These are phyloP conservation scores for Pelomyxa schiedti DNA, from an alignment of 78 protist species.

Conservation along the genomic window DNA sequence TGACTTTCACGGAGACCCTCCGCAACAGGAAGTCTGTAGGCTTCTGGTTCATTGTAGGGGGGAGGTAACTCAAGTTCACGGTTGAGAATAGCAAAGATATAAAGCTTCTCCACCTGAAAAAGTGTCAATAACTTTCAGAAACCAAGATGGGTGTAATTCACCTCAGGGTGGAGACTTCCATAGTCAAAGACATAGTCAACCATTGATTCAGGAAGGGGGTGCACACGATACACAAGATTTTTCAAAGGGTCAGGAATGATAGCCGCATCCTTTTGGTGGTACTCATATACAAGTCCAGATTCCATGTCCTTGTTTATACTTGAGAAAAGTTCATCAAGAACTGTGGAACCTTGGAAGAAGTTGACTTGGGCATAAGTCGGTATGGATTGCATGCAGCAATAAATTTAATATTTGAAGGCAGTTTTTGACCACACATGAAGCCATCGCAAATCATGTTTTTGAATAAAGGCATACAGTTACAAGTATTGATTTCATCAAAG, in stretches of 20 bases:
- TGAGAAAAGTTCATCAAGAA: background rate
- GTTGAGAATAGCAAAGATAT: conserved; percentile 11
- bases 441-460: conserved; percentile 24
- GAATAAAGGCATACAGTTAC: conserved; percentile 23
- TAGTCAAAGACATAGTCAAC: conserved; percentile 32
- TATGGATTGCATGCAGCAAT: conserved; percentile 68
- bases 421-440: background rate
- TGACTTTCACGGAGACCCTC: no score
- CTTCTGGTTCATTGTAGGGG: background rate
- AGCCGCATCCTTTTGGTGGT: background rate
- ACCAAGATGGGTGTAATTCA: no score
- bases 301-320: background rate
- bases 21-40: no score
- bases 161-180: conserved; percentile 17
- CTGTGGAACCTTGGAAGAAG: background rate
- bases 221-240: conserved; percentile 36
- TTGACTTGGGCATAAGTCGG: no score
- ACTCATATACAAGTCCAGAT: background rate
- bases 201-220: conserved; percentile 36
- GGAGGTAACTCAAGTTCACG: background rate
- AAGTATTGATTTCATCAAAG: conserved; percentile 64
- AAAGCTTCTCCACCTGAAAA: conserved; percentile 18
- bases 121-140: no score
- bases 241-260: background rate
- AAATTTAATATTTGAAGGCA: background rate